A percentile compares a stretch with the other conserved stretches of the same genome.
phyloP scores from a whole-genome alignment of 495 filamentous ascomycete species.

The Xylaria nigripes region DNA sequence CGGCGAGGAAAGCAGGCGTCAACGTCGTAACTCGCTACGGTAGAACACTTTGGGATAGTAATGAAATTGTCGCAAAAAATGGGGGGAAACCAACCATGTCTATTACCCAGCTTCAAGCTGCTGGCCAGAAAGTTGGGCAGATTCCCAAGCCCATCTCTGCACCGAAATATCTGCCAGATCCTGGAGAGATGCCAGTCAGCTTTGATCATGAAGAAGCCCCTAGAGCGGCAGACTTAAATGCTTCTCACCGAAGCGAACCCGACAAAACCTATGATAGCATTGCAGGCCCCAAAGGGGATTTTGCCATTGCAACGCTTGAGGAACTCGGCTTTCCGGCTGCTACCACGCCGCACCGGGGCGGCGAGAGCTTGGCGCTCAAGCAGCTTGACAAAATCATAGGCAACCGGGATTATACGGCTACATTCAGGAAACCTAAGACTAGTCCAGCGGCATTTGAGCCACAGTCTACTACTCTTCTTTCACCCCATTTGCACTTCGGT shows the following conservation, averaged over 20 bases:
- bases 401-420: slow-evolving; percentile 54
- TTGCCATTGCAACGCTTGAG: slow-evolving; percentile 50
- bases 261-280: slow-evolving; percentile 50
- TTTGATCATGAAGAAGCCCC: slow-evolving; percentile 43
- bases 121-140: slow-evolving; percentile 38
- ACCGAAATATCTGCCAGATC: slow-evolving; percentile 49
- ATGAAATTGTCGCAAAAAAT: slow-evolving; percentile 54
- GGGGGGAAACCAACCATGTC: slow-evolving; percentile 61
- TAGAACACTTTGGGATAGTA: slow-evolving; percentile 59
- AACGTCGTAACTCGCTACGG: slow-evolving; percentile 52
- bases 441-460: slow-evolving; percentile 61
- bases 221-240: slow-evolving; percentile 47
- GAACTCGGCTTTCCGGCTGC: slow-evolving; percentile 54
- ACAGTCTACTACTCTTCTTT: slow-evolving; percentile 59
- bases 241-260: slow-evolving; percentile 31
- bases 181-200: slow-evolving; percentile 49
- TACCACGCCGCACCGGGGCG: slow-evolving; percentile 53
- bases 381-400: slow-evolving; percentile 43
- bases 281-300: slow-evolving; percentile 54
- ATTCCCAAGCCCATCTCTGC: slow-evolving; percentile 48
- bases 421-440: slow-evolving; percentile 62
- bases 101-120: slow-evolving; percentile 51
- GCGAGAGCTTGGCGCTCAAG: slow-evolving; percentile 51
- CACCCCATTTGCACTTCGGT: slow-evolving; percentile 65
- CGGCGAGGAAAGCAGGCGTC: slow-evolving; percentile 55